These are phyloP conservation scores for Pistacia vera DNA, from an alignment of 345 rosid genomes.

Conservation along the genomic window DNA sequence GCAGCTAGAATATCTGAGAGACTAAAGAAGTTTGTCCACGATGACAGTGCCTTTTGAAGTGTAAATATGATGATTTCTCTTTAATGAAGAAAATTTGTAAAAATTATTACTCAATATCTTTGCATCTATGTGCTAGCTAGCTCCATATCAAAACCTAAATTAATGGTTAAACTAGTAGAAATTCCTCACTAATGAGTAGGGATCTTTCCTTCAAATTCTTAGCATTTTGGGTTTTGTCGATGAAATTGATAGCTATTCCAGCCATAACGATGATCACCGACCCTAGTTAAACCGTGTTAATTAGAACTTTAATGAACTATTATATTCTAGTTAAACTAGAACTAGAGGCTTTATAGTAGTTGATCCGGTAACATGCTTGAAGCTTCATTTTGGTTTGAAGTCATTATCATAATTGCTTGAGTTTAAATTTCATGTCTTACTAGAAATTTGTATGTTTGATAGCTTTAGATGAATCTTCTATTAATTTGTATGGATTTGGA, in stretches of 20 bases:
- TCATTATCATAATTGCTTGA: neutral
- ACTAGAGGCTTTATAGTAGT: neutral
- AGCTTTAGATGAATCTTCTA: neutral
- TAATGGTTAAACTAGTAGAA: neutral
- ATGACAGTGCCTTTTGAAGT: constrained; percentile 26
- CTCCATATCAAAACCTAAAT: neutral
- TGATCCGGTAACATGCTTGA: neutral
- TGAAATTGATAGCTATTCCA: neutral
- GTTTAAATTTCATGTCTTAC: neutral
- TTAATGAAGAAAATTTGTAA: neutral
- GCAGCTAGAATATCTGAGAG: constrained; percentile 45
- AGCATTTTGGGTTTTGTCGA: neutral
- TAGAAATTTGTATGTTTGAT: neutral
- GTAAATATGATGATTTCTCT: constrained; percentile 1
- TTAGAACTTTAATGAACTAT: neutral
- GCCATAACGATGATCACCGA: neutral
- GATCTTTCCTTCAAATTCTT: neutral
- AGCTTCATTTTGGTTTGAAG: neutral
- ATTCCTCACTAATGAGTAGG: neutral
- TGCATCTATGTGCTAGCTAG: neutral
- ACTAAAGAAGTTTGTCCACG: constrained; percentile 34
- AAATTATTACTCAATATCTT: neutral
- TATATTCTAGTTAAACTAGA: neutral
- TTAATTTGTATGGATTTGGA: neutral
- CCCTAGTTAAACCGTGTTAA: neutral